Conservation (phyloP, 148 eudicot genomes). For the Vaccinium darrowii region DNA sequence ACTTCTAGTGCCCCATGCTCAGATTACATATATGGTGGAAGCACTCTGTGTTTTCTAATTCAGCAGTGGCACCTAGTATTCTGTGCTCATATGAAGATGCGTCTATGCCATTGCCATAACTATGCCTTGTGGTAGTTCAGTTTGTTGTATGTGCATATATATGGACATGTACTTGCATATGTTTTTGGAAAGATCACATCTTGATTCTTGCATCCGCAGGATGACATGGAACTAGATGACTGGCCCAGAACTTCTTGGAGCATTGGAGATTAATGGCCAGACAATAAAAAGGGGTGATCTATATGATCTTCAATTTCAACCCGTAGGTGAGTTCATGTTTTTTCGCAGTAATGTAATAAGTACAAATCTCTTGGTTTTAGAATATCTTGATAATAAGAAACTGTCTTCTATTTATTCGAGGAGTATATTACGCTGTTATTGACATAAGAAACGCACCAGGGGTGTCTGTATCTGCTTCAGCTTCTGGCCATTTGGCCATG, state of each 20-base stretch:
- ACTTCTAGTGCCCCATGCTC: not conserved
- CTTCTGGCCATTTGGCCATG: conserved; percentile 26
- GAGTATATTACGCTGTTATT: conserved; percentile 29
- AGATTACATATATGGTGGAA: not conserved
- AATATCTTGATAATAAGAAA: conserved; percentile 23
- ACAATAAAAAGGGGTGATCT: conserved; percentile 1
- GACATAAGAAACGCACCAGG: conserved; percentile 90
- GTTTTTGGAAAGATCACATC: not conserved
- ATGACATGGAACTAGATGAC: not conserved
- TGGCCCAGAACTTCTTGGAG: conserved; percentile 14
- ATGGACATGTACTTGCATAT: not conserved
- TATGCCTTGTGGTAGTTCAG: not conserved
- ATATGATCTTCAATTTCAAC: conserved; percentile 29
- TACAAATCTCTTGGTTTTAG: conserved; percentile 16
- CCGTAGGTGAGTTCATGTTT: conserved; percentile 43
- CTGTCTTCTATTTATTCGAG: conserved; percentile 1
- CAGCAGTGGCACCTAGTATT: not conserved
- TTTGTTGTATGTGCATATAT: not conserved
- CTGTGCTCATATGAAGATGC: not conserved
- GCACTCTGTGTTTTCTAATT: not conserved
- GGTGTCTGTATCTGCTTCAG: conserved; percentile 83
- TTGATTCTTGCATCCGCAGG: conserved; percentile 12
- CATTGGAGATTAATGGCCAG: not conserved
- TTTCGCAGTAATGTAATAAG: conserved; percentile 31
- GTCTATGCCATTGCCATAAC: not conserved